A percentile compares a stretch with the other conserved stretches of the same genome.
These are phyloP conservation scores for Penicillium rolfsii DNA, from an alignment of 2,329 filamentous ascomycete species.

Conservation along the genomic window DNA sequence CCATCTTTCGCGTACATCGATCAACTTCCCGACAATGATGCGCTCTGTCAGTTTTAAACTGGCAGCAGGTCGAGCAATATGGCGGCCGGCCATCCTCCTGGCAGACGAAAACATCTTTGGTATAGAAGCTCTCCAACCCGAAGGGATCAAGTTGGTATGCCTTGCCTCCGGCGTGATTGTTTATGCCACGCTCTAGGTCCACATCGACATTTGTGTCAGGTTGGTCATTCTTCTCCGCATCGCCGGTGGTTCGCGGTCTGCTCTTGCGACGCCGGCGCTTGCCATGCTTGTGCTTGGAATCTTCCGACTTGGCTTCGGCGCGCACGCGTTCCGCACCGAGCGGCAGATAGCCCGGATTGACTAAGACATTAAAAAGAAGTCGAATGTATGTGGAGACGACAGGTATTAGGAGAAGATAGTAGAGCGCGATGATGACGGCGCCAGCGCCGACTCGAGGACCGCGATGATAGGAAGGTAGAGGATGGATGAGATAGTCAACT, in stretches of 20 bases:
- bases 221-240: conserved; percentile 29
- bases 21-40: conserved; percentile 84
- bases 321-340: conserved; percentile 55
- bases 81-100: conserved; percentile 79
- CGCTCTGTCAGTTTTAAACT: conserved; percentile 84
- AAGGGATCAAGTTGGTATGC: conserved; percentile 60
- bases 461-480: conserved; percentile 44
- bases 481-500: conserved; percentile 73
- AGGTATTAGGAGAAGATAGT: conserved; percentile 71
- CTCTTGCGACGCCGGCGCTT: conserved; percentile 31
- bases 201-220: conserved; percentile 7
- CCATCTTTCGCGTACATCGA: conserved; percentile 85
- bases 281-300: conserved; percentile 22
- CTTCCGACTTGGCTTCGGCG: conserved; percentile 28
- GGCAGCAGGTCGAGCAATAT: conserved; percentile 82
- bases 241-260: conserved; percentile 27
- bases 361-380: conserved; percentile 67
- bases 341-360: conserved; percentile 74
- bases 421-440: conserved; percentile 70
- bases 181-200: conserved; percentile 36
- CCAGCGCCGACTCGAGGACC: conserved; percentile 59
- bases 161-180: conserved; percentile 29
- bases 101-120: conserved; percentile 80
- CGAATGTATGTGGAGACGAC: conserved; percentile 71
- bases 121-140: conserved; percentile 76